Percentiles rank a stretch among this genome's conserved stretches.
phyloP scores from a whole-genome alignment of 2,329 filamentous ascomycete species.

The Seiridium cupressi region DNA sequence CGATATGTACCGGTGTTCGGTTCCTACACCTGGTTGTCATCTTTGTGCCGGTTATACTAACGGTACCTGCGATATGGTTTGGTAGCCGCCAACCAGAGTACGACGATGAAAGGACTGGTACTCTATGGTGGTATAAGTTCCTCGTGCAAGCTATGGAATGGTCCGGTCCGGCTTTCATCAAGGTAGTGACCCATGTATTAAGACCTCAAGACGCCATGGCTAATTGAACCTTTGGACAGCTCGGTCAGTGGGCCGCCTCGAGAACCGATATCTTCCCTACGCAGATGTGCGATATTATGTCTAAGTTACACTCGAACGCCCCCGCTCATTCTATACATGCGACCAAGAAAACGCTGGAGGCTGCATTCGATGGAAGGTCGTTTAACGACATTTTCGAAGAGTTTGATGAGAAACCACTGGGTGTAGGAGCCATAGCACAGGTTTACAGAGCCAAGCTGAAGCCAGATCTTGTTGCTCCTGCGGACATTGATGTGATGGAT shows the following conservation, averaged over 20 bases:
- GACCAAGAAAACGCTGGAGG: slow-evolving; percentile 76
- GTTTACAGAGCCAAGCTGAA: slow-evolving; percentile 96
- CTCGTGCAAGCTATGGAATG: slow-evolving; percentile 8
- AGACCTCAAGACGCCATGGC: neutral
- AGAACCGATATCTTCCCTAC: slow-evolving; percentile 93
- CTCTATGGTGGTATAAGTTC: slow-evolving; percentile 84
- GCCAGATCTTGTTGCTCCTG: slow-evolving; percentile 67
- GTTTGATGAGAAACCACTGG: slow-evolving; percentile 84
- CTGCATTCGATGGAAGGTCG: slow-evolving; percentile 73
- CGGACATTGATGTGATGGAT: slow-evolving; percentile 53
- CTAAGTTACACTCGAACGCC: slow-evolving; percentile 89
- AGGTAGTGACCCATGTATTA: slow-evolving; percentile 50
- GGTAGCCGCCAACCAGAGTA: slow-evolving; percentile 61
- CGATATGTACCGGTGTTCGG: slow-evolving; percentile 80
- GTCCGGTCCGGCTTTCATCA: slow-evolving; percentile 71
- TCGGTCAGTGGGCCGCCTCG: slow-evolving; percentile 98
- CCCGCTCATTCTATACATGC: slow-evolving; percentile 82
- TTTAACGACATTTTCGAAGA: slow-evolving; percentile 97
- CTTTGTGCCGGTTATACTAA: slow-evolving; percentile 84
- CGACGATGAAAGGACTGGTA: slow-evolving; percentile 76
- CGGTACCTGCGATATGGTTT: slow-evolving; percentile 79
- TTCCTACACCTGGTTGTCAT: slow-evolving; percentile 85
- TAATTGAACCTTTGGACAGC: slow-evolving; percentile 42
- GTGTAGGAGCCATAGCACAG: slow-evolving; percentile 94
- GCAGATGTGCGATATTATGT: slow-evolving; percentile 91